Percentiles rank a stretch among this genome's conserved stretches.
Conservation (phyloP, 140 eudicot species). For the Senecio squalidus region DNA sequence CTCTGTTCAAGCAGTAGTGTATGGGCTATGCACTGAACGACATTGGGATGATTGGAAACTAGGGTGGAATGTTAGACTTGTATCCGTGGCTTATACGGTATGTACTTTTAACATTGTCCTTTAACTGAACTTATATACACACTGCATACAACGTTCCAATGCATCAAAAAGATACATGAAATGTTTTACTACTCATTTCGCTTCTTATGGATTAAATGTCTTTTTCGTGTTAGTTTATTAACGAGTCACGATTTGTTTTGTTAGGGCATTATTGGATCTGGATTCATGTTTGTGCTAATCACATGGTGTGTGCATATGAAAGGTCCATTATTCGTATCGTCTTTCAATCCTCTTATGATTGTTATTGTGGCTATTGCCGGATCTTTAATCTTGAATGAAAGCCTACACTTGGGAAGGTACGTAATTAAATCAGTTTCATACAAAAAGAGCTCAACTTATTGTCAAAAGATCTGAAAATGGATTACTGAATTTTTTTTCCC, state of each 20-base stretch:
- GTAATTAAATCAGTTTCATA: too few relatives aligned
- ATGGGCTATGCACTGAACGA: conserved; percentile 46
- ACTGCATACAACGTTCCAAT: too few relatives aligned
- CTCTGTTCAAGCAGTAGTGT: conserved; percentile 31
- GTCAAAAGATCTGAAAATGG: too few relatives aligned
- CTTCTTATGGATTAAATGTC: too few relatives aligned
- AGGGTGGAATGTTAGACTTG: conserved; percentile 69
- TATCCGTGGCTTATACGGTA: conserved; percentile 43
- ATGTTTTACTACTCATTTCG: too few relatives aligned
- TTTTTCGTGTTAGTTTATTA: too few relatives aligned
- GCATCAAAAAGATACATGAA: not conserved
- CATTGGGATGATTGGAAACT: conserved; percentile 61
- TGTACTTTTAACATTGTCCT: not conserved
- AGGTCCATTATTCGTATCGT: conserved; percentile 58
- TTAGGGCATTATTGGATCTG: conserved; percentile 31
- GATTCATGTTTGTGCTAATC: conserved; percentile 24
- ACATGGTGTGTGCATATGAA: conserved; percentile 47
- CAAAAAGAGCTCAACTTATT: not conserved
- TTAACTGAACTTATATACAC: not conserved
- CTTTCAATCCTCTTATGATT: conserved; percentile 57
- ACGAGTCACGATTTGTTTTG: not conserved
- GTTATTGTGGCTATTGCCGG: conserved; percentile 50
- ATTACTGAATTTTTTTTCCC: too few relatives aligned
- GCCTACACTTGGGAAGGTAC: conserved; percentile 50
- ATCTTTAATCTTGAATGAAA: conserved; percentile 42